phyloP scores from a whole-genome alignment of 495 filamentous ascomycete genomes.

The Lasiosphaeria hispida region DNA sequence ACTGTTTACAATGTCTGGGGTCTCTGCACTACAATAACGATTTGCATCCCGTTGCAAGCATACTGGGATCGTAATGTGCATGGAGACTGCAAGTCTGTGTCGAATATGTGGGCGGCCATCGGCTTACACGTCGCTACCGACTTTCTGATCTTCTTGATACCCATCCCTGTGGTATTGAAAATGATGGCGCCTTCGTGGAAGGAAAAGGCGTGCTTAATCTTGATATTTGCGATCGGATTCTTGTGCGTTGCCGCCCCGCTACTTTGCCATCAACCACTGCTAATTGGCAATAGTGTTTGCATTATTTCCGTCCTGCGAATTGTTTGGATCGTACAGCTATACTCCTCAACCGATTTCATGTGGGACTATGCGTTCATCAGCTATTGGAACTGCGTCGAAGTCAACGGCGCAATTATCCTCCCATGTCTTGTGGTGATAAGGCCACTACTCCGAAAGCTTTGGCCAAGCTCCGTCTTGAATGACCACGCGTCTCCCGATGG shows the following conservation, averaged over 20 bases:
- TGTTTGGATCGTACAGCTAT: slow-evolving; percentile 1
- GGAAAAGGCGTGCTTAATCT: slow-evolving; percentile 20
- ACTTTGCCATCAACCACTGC: background rate
- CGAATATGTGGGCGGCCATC: slow-evolving; percentile 12
- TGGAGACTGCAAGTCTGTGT: slow-evolving; percentile 1
- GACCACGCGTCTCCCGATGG: too few species aligned
- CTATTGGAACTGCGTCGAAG: slow-evolving; percentile 31
- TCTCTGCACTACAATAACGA: slow-evolving; percentile 11
- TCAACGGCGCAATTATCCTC: slow-evolving; percentile 30
- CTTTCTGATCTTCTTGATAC: slow-evolving; percentile 31
- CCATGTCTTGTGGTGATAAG: slow-evolving; percentile 29
- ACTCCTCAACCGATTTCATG: slow-evolving; percentile 19
- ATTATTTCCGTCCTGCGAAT: slow-evolving; percentile 32
- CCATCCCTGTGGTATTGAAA: slow-evolving; percentile 26
- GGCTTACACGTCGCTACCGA: slow-evolving; percentile 25
- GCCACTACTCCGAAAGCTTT: slow-evolving; percentile 27
- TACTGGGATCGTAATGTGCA: slow-evolving; percentile 13
- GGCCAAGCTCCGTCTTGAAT: too few species aligned
- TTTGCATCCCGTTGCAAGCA: slow-evolving; percentile 14
- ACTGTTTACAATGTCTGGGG: slow-evolving; percentile 13
- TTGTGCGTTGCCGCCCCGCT: slow-evolving; percentile 23
- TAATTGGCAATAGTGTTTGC: slow-evolving; percentile 23
- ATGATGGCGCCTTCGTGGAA: slow-evolving; percentile 19
- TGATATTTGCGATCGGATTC: slow-evolving; percentile 20
- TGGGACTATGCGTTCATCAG: slow-evolving; percentile 16